Percentiles rank a stretch among this genome's conserved stretches.
Conservation (phyloP, 2,329 filamentous ascomycete genomes). For the Ophiosphaerella narmari region DNA sequence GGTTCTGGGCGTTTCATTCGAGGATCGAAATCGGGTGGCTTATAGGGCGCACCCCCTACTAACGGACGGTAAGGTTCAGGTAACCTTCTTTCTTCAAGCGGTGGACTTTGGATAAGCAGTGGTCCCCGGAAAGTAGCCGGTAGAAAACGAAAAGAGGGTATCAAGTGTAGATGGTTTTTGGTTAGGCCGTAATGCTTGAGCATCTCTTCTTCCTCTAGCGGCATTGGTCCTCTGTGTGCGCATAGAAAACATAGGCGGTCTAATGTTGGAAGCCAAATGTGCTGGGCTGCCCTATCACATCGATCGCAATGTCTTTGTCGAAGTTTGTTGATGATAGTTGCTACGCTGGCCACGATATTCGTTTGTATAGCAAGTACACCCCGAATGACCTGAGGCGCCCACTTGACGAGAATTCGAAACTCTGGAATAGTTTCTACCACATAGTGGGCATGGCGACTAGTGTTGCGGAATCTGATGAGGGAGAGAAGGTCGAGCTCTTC, state of each 20-base stretch:
- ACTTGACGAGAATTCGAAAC: slow-evolving; percentile 9
- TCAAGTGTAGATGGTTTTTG: slow-evolving; percentile 5
- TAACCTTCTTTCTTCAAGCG: no score
- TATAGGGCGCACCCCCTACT: no score
- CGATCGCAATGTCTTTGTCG: slow-evolving; percentile 9
- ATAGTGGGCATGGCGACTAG: slow-evolving; percentile 7
- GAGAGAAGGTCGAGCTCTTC: slow-evolving; percentile 8
- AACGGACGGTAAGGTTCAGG: no score
- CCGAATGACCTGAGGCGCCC: slow-evolving; percentile 8
- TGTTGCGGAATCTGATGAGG: slow-evolving; percentile 9
- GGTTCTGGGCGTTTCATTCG: no score
- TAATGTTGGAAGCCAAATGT: slow-evolving; percentile 9
- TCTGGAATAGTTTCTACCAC: slow-evolving; percentile 9
- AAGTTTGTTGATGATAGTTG: slow-evolving; percentile 4
- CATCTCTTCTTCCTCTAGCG: slow-evolving; percentile 4
- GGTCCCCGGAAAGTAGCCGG: slow-evolving; percentile 3
- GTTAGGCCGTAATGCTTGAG: slow-evolving; percentile 4
- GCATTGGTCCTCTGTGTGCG: slow-evolving; percentile 4
- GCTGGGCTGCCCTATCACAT: slow-evolving; percentile 8
- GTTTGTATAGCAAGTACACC: slow-evolving; percentile 10
- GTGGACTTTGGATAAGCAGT: not conserved
- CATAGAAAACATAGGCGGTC: slow-evolving; percentile 5
- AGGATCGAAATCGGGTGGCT: no score
- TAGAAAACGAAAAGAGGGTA: slow-evolving; percentile 10
- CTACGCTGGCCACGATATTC: slow-evolving; percentile 3